These are phyloP conservation scores for Globisporangium camurandrum DNA, from an alignment of 352 stramenopile genomes.

Conservation along the genomic window DNA sequence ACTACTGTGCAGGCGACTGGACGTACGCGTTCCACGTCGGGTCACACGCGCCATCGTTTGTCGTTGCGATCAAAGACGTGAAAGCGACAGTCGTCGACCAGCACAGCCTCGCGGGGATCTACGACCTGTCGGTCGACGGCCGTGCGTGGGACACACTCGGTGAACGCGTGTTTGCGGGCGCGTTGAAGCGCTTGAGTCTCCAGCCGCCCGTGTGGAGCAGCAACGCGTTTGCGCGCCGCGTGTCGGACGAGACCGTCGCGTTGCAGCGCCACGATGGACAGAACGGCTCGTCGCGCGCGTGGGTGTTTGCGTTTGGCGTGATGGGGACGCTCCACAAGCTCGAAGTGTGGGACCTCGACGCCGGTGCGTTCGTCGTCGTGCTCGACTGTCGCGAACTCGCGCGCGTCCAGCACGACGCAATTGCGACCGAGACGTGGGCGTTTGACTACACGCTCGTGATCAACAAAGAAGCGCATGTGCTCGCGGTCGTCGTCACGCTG, in stretches of 20 bases:
- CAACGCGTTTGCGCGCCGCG: constrained; percentile 67
- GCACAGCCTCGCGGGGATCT: constrained; percentile 57
- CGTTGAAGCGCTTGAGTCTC: constrained; percentile 17
- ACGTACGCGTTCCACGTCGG: constrained; percentile 66
- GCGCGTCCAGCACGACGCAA: constrained; percentile 54
- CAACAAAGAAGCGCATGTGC: constrained; percentile 62
- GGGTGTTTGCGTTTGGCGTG: constrained; percentile 81
- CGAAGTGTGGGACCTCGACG: constrained; percentile 58
- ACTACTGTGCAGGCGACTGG: constrained; percentile 67
- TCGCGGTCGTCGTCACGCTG: constrained; percentile 57
- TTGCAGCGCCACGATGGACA: constrained; percentile 32
- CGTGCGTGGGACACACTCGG: constrained; percentile 57
- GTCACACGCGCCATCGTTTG: constrained; percentile 26
- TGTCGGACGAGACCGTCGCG: constrained; percentile 38
- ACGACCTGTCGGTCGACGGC: constrained; percentile 61
- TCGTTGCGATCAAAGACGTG: constrained; percentile 66
- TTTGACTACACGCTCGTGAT: constrained; percentile 68
- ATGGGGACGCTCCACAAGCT: constrained; percentile 71
- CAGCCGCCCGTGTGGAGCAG: constrained; percentile 64
- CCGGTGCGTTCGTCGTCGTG: constrained; percentile 72
- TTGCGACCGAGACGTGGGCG: constrained; percentile 57
- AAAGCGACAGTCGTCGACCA: constrained; percentile 66
- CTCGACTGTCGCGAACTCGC: constrained; percentile 59
- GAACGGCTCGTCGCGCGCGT: constrained; percentile 39
- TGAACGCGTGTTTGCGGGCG: constrained; percentile 34